phyloP scores from a whole-genome alignment of 257 asterid genomes.

The Lithospermum erythrorhizon region DNA sequence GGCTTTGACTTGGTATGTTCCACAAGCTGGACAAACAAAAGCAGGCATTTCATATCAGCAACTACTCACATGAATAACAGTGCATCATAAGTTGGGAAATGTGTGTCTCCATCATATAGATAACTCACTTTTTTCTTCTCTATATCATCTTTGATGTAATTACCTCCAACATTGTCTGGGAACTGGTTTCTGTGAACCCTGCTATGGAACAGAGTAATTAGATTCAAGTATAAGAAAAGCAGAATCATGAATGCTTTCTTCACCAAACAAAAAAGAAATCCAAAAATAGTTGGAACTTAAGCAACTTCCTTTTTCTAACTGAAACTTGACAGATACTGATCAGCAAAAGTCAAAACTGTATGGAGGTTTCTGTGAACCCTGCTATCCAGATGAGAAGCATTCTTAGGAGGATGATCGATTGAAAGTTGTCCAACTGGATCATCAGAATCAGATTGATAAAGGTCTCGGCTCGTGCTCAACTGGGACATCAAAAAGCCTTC shows the following conservation, averaged over 20 bases:
- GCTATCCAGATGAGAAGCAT: constrained; percentile 26
- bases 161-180: constrained; percentile 17
- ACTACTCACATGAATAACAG: too few species aligned
- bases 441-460: constrained; percentile 29
- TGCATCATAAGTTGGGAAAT: too few species aligned
- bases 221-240: neutral
- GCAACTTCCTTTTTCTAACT: neutral
- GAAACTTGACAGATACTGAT: neutral
- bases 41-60: constrained; percentile 1
- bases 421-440: constrained; percentile 30
- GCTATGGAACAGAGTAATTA: constrained; percentile 2
- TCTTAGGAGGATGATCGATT: constrained; percentile 34
- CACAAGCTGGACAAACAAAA: constrained; percentile 31
- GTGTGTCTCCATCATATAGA: too few species aligned
- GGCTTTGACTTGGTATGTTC: constrained; percentile 38
- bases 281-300: neutral
- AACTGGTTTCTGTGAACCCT: constrained; percentile 43
- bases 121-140: too few species aligned
- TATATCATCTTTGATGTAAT: too few species aligned
- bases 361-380: constrained; percentile 27
- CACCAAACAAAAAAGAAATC: neutral
- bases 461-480: constrained; percentile 27
- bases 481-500: constrained; percentile 40
- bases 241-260: neutral
- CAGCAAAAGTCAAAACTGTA: neutral